These are phyloP conservation scores for Coniferiporia sulphurascens DNA, from an alignment of 1,284 basidiomycete species.

Conservation along the genomic window DNA sequence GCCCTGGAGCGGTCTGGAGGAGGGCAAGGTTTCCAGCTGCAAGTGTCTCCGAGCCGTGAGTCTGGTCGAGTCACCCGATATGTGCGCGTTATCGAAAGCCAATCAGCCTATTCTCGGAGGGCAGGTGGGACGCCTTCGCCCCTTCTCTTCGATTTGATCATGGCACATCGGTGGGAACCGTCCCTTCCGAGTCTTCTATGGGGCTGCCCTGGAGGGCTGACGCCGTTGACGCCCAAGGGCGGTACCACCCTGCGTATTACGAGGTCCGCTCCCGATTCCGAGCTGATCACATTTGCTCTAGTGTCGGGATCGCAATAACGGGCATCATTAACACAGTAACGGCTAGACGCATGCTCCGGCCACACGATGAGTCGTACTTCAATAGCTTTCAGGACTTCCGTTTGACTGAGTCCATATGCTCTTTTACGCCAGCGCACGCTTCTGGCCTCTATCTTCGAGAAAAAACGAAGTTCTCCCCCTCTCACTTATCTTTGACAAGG, in stretches of 20 bases:
- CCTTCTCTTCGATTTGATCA: background rate
- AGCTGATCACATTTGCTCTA: background rate
- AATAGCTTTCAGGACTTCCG: background rate
- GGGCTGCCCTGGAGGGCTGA: background rate
- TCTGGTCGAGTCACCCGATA: background rate
- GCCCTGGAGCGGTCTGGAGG: too few species aligned
- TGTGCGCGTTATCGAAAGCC: conserved; percentile 5
- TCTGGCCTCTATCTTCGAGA: background rate
- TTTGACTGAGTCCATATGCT: background rate
- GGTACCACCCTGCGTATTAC: background rate
- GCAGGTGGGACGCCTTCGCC: background rate
- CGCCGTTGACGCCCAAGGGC: background rate
- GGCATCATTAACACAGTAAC: background rate
- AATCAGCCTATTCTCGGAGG: conserved; percentile 8
- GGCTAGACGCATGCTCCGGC: background rate
- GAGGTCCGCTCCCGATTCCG: background rate
- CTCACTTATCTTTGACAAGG: background rate
- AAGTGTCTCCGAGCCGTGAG: background rate
- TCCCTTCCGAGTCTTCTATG: background rate
- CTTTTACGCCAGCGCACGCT: background rate
- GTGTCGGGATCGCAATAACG: background rate
- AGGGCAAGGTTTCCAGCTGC: too few species aligned
- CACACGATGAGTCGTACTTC: background rate
- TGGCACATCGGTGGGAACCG: background rate
- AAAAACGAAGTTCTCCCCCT: background rate